These are phyloP conservation scores for Pseudozyma hubeiensis DNA, from an alignment of 1,284 basidiomycete species.

Conservation along the genomic window DNA sequence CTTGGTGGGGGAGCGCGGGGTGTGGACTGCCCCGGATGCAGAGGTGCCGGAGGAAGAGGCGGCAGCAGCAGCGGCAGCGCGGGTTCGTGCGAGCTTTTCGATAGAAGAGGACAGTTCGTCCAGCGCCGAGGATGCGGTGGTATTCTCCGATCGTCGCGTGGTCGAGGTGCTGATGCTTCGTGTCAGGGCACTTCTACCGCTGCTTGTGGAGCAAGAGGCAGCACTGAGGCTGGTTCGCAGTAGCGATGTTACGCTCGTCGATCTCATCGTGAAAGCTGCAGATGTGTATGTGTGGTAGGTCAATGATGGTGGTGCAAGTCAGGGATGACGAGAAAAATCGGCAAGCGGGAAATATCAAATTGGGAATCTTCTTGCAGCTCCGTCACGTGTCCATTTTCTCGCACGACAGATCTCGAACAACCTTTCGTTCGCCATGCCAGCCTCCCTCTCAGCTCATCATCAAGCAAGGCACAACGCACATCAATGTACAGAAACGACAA, in stretches of 20 bases:
- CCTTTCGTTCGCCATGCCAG: background rate
- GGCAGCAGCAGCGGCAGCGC: slow-evolving; percentile 6
- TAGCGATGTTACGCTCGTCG: background rate
- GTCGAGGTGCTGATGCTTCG: slow-evolving; percentile 3
- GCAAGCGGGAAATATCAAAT: background rate
- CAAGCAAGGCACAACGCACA: background rate
- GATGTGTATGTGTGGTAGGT: background rate
- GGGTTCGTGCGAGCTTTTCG: slow-evolving; percentile 32
- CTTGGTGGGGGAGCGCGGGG: slow-evolving; percentile 15
- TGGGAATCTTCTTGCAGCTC: too few species aligned
- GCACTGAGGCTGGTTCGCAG: background rate
- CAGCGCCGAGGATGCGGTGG: slow-evolving; percentile 16
- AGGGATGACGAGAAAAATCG: background rate
- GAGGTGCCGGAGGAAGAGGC: slow-evolving; percentile 1
- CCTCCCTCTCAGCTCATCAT: background rate
- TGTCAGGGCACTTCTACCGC: background rate
- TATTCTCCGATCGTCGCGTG: background rate
- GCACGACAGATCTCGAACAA: background rate
- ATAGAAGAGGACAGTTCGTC: slow-evolving; percentile 41
- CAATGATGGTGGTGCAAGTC: background rate
- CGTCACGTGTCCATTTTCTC: slow-evolving; percentile 6
- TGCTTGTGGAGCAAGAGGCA: slow-evolving; percentile 1
- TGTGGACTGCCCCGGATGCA: slow-evolving; percentile 17
- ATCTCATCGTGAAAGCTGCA: slow-evolving; percentile 3
- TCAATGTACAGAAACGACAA: background rate